Evolutionary conservation across 2,329 filamentous ascomycete genomes (phyloP), one percentile per base, ranked within the genome.

Genomic region (Cercospora canescens): DNA sequence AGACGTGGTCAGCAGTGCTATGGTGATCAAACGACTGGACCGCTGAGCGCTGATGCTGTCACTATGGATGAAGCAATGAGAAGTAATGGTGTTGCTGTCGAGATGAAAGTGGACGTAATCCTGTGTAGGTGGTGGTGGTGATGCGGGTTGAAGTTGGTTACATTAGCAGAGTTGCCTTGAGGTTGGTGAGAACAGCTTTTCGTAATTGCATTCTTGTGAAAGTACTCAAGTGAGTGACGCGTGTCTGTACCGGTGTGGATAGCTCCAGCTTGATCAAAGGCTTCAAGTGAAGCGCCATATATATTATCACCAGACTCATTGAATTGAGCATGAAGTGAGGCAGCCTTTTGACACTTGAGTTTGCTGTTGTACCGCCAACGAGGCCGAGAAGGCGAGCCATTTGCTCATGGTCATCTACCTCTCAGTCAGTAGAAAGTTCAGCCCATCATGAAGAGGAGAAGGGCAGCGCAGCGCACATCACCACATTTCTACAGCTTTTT

Each of bases 401-500:
- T n/a, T 34, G 52, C 52, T 34, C 28, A 55, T 18, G 16, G 11
- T 14, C 16, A n/a, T 55, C 52, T 55, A 8, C 21, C 3, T 56
- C 52, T n/a, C 16, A 14, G 30, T 37, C 59, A 61, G 59, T 14
- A 54, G n/a, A 8, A 30, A 4, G 56, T 26, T 6, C 56, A 41
- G 14, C 21, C 16, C 55, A 58, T 12, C 12, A 24, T 24, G 24
- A 12, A 30, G 5, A 6, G 8, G 26, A 60, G 21, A 54, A 21
- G 60, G 28, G n/a, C n/a, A 48, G 35, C n/a, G n/a, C 28, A 14
- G 41, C 30, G 39, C 21, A 30, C 37, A 18, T 4, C 11, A 52
- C 32, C 35, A 30, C 28, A 58, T 52, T 24, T 63, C 54, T 63
- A 63, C 62, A 52, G 54, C 30, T 63, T 59, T 63, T 59, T 34